Conservation (phyloP, 257 asterid genomes). For the Solanum megistacrolobum region DNA sequence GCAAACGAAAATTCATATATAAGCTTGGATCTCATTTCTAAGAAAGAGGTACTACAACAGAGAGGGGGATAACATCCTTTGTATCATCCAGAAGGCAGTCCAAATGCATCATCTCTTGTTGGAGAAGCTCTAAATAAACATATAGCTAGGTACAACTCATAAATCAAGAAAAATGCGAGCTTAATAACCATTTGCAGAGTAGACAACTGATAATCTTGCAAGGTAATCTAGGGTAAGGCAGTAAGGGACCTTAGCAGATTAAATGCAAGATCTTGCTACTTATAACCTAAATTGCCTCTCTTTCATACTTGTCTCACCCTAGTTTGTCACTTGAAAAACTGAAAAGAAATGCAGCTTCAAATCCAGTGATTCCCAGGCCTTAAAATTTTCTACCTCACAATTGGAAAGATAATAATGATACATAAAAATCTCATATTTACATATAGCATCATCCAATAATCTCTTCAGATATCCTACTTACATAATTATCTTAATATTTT, state of each 20-base stretch:
- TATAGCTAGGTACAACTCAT: not conserved
- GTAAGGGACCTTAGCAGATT: not conserved
- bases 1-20: not conserved
- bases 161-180: not conserved
- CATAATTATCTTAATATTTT: no score
- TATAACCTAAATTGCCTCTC: not conserved
- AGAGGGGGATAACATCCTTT: not conserved
- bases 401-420: not conserved
- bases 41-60: not conserved
- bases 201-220: not conserved
- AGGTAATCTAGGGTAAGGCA: not conserved
- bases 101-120: not conserved
- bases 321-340: not conserved
- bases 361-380: not conserved
- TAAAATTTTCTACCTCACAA: not conserved
- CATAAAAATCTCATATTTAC: not conserved
- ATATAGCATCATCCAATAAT: conserved; percentile 2
- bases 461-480: not conserved
- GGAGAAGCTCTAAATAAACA: not conserved
- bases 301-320: not conserved
- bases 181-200: not conserved
- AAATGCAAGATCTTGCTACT: not conserved
- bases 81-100: not conserved
- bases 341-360: not conserved
- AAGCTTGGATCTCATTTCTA: not conserved